Base-by-base conservation (phyloP, 352 stramenopile species). In the Phytophthora ramorum region DNA sequence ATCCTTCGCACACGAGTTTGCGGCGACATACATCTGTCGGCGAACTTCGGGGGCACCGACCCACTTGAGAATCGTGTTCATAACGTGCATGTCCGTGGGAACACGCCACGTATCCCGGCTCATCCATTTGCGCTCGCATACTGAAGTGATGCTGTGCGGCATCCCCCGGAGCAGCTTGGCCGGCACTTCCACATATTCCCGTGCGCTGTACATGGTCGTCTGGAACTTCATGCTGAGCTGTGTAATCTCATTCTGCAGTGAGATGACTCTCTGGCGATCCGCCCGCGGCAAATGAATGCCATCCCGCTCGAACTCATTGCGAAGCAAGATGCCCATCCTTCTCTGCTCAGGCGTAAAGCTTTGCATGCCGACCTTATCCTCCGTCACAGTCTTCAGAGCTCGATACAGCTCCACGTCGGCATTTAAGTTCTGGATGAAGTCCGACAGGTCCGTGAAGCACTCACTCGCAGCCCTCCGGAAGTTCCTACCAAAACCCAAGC, bases 351-450 rank as follows among this genome's bases (percentile, higher is more conserved):
- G 79, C 2, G 81, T 93, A 43, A 95, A 90, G 10, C 56, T 72
- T n/a, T 66, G 50, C 76, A 92, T 89, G 8, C 83, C 63, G 8
- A 61, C 40, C 37, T 52, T 37, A 63, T 93, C 72, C 49, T 88
- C 71, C 1, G 78, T 88, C n/a, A 98, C 86, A 0, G 62, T 65
- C 20, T 73, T 70, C 17, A 99, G 63, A n/a, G 82, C 78, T 13
- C 85, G 57, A 73, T 98, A 99, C 17, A 99, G 74, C 9, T 85
- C 76, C 20, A 89, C 75, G 69, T 99, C 95, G 12, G 87, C 86
- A 80, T 99, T 99, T 16, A 99, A 71, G 63, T 94, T 89, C 59
- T 93, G 91, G 76, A 99, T 98, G 68, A 98, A 98, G 51, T 98
- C 89, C 54, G 89, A 96, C 14, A 99, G 62, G n/a, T 93, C 69